Evolutionary conservation across 2,329 filamentous ascomycete genomes (phyloP), one percentile per base, ranked within the genome.

Genomic region (Cercospora sp.): DNA sequence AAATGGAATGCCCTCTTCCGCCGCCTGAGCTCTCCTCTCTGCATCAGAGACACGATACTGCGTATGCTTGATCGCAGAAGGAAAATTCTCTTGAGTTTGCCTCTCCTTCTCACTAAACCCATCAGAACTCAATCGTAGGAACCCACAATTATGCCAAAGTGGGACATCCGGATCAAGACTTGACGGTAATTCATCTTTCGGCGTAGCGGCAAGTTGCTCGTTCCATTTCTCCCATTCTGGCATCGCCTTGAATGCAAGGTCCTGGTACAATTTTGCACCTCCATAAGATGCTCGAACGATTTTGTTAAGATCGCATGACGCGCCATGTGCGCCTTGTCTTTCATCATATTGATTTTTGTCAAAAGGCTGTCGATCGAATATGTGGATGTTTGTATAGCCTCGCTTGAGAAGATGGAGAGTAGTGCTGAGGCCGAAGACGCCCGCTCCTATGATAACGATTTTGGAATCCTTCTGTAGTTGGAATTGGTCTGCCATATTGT

Each of bases 401-500:
- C 70, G 65, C 39, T 67, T 62, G 18, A 72, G 64, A 8, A 77
- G 73, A 45, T 76, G 73, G 5, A 76, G 68, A 26, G 81, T 81
- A 7, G 80, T 80, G n/a, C 78, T 80, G 60, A 81, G 72, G 39
- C 81, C 81, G 30, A 83, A 79, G 57, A 83, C 81, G n/a, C 81
- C 81, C 18, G 78, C 78, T 53, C 81, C 81, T 13, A 83, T 70
- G 57, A 83, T 81, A 28, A 69, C 59, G 33, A 77, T 72, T 58
- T 71, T 71, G 59, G 69, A 71, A 60, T 69, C 66, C 53, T 66
- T 66, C 7, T 67, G 67, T 18, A 64, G 59, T n/a, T 51, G 60
- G n/a, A 13, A 30, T 5, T 53, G 33, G 30, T 55, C n/a, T 64
- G 60, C 48, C 67, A 69, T 69, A 33, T n/a, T 66, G 5, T 8